Evolutionary conservation across 768 basidiomycete genomes (phyloP), one percentile per base, ranked within the genome.

Genomic region (Lepiota brunneoincarnata): DNA sequence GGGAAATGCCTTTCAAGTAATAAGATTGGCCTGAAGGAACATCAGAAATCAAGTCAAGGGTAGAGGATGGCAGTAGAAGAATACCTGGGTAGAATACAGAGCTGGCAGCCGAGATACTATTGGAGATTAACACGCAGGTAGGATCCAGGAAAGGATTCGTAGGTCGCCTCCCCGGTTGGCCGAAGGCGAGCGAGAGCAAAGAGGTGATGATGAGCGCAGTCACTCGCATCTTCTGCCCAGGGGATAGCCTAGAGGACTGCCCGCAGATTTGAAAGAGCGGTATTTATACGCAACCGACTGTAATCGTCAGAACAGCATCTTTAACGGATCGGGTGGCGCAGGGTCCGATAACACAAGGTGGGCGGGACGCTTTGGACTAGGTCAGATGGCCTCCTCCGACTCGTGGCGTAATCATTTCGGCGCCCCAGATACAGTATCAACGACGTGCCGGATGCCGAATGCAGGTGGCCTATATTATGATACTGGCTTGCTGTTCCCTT

Each of bases 51-150:
- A 2, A 2, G 12, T 24, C 2, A 6, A 37, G 21, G 15, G 12
- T 14, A 3, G 12, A 15, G 7, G 20, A 21, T n/a, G n/a, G n/a
- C 17, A 23, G 18, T 7, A 31, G 10, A 11, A 44, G 28, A 21
- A 6, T 31, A 80, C 80, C 64, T 2, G 69, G 65, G 56, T 68
- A 80, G 50, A 72, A 76, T 5, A 84, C 81, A 1, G 66, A 66
- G 7, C 78, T 81, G 2, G 72, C 69, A 3, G 67, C 63, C 1
- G 82, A 80, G 5, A 80, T 64, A 0, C 67, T 64, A 1, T 49
- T 41, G 11, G 60, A 60, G 11, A 80, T 80, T 26, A 70, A 64
- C 34, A 60, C 31, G 58, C 80, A 80, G 6, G 67, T 62, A n/a
- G 61, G 57, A 42, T 67, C 60, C 7, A 15, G 28, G 18, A 18